Evolutionary conservation across 1,284 basidiomycete genomes (phyloP).

Genomic region (Mycena sp.): DNA sequence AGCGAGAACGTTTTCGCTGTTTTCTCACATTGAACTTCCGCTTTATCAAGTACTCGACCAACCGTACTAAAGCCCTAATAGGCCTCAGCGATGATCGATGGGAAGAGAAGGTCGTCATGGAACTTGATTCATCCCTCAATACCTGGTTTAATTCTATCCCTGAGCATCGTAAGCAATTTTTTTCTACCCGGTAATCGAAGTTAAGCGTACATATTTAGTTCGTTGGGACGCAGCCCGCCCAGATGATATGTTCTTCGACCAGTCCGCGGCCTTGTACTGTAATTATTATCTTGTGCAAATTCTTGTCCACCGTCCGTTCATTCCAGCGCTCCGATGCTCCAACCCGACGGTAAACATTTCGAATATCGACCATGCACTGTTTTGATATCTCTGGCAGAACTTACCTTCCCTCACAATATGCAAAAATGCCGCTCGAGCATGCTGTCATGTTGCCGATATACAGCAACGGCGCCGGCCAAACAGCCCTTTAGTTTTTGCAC

Average conservation of each 20-base stretch:
- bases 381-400: background rate
- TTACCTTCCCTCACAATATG: conserved; percentile 42
- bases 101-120: conserved; percentile 54
- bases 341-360: background rate
- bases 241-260: conserved; percentile 58
- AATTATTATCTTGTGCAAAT: conserved; percentile 68
- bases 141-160: conserved; percentile 71
- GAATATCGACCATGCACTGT: background rate
- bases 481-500: conserved; percentile 5
- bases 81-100: conserved; percentile 54
- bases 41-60: conserved; percentile 60
- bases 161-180: conserved; percentile 53
- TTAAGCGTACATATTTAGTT: conserved; percentile 39
- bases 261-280: conserved; percentile 63
- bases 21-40: background rate
- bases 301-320: conserved; percentile 70
- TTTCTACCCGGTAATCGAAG: no score
- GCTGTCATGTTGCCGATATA: conserved; percentile 33
- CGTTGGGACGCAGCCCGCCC: conserved; percentile 64
- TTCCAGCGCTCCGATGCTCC: conserved; percentile 44
- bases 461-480: conserved; percentile 13
- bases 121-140: conserved; percentile 58
- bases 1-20: background rate
- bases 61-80: conserved; percentile 54
- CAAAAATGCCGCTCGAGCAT: conserved; percentile 43